Conservation (phyloP, 306 rosid genomes). For the Vigna radiata region DNA sequence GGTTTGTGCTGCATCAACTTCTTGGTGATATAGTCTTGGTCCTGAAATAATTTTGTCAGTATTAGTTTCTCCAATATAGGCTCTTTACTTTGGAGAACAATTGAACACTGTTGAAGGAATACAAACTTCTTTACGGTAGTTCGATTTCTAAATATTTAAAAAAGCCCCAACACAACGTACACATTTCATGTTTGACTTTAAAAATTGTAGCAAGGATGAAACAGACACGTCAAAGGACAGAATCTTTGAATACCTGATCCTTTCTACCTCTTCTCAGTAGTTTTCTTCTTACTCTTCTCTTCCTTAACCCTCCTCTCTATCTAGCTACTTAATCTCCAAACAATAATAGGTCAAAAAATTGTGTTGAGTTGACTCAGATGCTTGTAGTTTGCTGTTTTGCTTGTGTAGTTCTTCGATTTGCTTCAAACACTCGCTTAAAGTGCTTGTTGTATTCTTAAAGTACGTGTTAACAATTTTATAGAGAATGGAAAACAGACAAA, state of each 20-base stretch:
- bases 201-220: background rate
- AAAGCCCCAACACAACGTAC: background rate
- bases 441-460: constrained; percentile 31
- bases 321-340: background rate
- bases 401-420: background rate
- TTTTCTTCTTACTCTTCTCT: background rate
- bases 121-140: background rate
- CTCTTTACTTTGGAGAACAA: constrained; percentile 26
- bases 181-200: background rate
- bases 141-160: background rate
- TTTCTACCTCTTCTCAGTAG: background rate
- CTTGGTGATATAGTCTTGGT: constrained; percentile 7
- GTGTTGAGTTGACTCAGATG: background rate
- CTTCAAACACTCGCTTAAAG: background rate
- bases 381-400: background rate
- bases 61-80: constrained; percentile 2
- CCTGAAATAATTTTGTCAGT: constrained; percentile 6
- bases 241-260: background rate
- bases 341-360: background rate
- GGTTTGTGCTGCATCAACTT: constrained; percentile 55
- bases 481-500: background rate
- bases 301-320: background rate
- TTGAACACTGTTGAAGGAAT: constrained; percentile 25
- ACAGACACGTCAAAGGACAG: background rate
- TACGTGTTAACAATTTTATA: background rate